phyloP scores from a whole-genome alignment of 768 basidiomycete genomes.

The Naganishia randhawae region DNA sequence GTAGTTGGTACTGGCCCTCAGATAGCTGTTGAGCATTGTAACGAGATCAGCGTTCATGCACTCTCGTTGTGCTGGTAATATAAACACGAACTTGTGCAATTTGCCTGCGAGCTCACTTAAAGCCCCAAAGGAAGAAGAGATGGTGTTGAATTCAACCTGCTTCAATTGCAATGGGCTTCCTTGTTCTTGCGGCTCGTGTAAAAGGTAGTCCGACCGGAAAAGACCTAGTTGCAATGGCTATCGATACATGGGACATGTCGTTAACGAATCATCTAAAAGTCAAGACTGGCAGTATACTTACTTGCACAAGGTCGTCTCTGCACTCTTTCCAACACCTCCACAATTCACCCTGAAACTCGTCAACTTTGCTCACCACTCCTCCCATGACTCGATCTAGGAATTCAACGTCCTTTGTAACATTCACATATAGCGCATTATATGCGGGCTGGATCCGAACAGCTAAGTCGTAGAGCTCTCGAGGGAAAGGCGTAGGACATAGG shows the following conservation, averaged over 20 bases:
- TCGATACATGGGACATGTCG: not conserved
- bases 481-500: conserved; percentile 81
- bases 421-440: conserved; percentile 82
- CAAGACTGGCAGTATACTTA: conserved; percentile 39
- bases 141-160: conserved; percentile 98
- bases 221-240: conserved; percentile 82
- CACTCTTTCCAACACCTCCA: conserved; percentile 82
- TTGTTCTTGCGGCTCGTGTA: conserved; percentile 57
- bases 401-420: conserved; percentile 69
- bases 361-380: conserved; percentile 74
- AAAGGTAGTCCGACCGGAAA: conserved; percentile 89
- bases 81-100: conserved; percentile 66
- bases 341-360: conserved; percentile 77
- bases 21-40: conserved; percentile 57
- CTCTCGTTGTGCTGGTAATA: not conserved
- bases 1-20: conserved; percentile 65
- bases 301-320: conserved; percentile 62
- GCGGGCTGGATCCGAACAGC: conserved; percentile 66
- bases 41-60: not conserved
- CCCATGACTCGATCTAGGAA: conserved; percentile 86
- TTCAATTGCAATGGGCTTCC: conserved; percentile 57
- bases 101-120: conserved; percentile 56
- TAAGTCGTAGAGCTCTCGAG: conserved; percentile 64
- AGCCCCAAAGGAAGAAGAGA: conserved; percentile 82
- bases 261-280: conserved; percentile 12